A percentile compares a stretch with the other conserved stretches of the same genome.
phyloP scores from a whole-genome alignment of 2,329 filamentous ascomycete genomes.

The Colletotrichum filicis region DNA sequence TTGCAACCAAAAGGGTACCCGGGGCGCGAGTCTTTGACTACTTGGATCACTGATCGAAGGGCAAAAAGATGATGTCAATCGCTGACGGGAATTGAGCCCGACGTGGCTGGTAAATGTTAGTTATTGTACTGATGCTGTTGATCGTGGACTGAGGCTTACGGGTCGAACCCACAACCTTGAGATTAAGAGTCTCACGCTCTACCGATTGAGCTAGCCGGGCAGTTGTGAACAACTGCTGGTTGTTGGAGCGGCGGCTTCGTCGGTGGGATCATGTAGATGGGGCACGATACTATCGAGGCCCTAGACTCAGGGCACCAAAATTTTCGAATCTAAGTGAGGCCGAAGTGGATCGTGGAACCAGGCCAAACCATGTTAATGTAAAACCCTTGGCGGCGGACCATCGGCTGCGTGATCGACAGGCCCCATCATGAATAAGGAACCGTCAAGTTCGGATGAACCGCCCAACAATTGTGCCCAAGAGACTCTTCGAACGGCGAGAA shows the following conservation, averaged over 20 bases:
- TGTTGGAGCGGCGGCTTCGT: not conserved
- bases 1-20: not conserved
- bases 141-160: not conserved
- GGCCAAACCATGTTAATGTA: constrained; percentile 4
- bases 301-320: not conserved
- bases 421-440: not conserved
- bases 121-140: too few relatives aligned
- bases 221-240: not conserved
- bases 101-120: not conserved
- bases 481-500: not conserved
- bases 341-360: not conserved
- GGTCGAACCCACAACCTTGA: constrained; percentile 67
- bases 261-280: not conserved
- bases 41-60: rapidly evolving
- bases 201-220: constrained; percentile 75
- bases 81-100: not conserved
- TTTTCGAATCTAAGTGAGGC: constrained; percentile 13
- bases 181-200: constrained; percentile 79
- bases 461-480: not conserved
- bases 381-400: constrained; percentile 2
- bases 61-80: not conserved
- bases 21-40: too few relatives aligned
- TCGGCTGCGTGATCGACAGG: not conserved
- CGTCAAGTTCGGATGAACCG: constrained; percentile 10
- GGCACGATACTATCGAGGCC: not conserved